Evolutionary conservation across 2,329 filamentous ascomycete species (phyloP).

Genomic region (Ciborinia camelliae): DNA sequence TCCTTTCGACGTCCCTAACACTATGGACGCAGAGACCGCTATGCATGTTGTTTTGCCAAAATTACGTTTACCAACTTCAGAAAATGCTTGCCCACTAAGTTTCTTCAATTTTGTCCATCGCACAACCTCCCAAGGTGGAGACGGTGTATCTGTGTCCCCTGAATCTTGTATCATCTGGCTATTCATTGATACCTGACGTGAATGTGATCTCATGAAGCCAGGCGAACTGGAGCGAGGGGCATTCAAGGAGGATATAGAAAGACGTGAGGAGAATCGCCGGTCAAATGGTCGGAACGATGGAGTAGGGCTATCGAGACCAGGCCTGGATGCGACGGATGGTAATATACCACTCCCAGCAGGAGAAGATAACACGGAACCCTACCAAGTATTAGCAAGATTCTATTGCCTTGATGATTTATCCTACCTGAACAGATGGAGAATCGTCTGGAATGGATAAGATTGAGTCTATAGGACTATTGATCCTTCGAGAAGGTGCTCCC

Average conservation of each 20-base stretch:
- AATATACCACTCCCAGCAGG: conserved; percentile 73
- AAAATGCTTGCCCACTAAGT: conserved; percentile 84
- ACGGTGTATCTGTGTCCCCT: conserved; percentile 64
- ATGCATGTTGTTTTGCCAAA: conserved; percentile 91
- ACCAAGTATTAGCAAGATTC: conserved; percentile 21
- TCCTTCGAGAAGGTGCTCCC: conserved; percentile 52
- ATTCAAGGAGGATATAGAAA: conserved; percentile 55
- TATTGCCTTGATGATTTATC: conserved; percentile 26
- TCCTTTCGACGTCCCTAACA: conserved; percentile 89
- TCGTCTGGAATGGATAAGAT: conserved; percentile 75
- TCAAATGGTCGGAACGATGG: conserved; percentile 92
- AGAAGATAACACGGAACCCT: conserved; percentile 62
- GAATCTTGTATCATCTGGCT: conserved; percentile 64
- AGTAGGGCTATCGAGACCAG: conserved; percentile 65
- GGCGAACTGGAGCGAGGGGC: conserved; percentile 67
- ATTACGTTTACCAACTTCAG: conserved; percentile 84
- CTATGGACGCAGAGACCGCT: conserved; percentile 81
- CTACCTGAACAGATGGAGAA: conserved; percentile 76
- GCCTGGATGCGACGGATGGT: conserved; percentile 64
- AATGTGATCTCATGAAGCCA: conserved; percentile 71
- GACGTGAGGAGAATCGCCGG: conserved; percentile 84
- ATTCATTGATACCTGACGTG: conserved; percentile 73
- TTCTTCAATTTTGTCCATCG: conserved; percentile 93
- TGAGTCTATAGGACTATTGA: conserved; percentile 67
- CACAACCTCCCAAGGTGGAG: conserved; percentile 93